phyloP scores from a whole-genome alignment of 441 rosid genomes.

The Dalechampia spathulata region DNA sequence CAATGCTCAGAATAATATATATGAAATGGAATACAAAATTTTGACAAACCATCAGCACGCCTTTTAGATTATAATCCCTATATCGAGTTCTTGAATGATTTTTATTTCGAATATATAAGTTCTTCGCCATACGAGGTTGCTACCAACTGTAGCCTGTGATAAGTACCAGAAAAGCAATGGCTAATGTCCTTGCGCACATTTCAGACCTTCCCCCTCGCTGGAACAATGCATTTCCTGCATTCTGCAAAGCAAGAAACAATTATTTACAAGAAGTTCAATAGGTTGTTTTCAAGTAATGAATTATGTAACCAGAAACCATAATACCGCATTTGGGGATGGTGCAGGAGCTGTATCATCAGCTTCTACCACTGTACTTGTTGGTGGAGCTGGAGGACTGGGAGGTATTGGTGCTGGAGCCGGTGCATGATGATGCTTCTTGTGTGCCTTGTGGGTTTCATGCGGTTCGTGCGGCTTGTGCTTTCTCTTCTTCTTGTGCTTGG shows the following conservation, averaged over 20 bases:
- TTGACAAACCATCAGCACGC: constrained; percentile 11
- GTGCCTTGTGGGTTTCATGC: too few relatives aligned
- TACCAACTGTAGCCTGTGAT: constrained; percentile 34
- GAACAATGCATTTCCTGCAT: constrained; percentile 42
- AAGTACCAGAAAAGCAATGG: constrained; percentile 41
- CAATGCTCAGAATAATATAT: neutral
- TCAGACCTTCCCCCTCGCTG: constrained; percentile 35
- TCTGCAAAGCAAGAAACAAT: constrained; percentile 44
- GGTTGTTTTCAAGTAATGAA: constrained; percentile 1
- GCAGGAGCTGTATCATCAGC: constrained; percentile 66
- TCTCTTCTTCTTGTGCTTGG: constrained; percentile 54
- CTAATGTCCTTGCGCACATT: constrained; percentile 42
- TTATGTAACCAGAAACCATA: constrained; percentile 3
- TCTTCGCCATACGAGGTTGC: constrained; percentile 13
- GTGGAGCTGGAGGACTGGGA: constrained; percentile 87
- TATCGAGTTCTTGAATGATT: constrained; percentile 11
- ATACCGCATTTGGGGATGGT: constrained; percentile 72
- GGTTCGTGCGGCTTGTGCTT: too few relatives aligned
- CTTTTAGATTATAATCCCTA: constrained; percentile 21
- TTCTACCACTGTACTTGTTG: constrained; percentile 38
- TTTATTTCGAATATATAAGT: constrained; percentile 23
- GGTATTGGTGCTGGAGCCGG: constrained; percentile 76
- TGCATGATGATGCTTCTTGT: constrained; percentile 71
- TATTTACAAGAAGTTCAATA: neutral
- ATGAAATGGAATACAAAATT: constrained; percentile 24